Evolutionary conservation across 371 early-diverging fungal genomes (phyloP).

Genomic region (Catenaria anguillulae): DNA sequence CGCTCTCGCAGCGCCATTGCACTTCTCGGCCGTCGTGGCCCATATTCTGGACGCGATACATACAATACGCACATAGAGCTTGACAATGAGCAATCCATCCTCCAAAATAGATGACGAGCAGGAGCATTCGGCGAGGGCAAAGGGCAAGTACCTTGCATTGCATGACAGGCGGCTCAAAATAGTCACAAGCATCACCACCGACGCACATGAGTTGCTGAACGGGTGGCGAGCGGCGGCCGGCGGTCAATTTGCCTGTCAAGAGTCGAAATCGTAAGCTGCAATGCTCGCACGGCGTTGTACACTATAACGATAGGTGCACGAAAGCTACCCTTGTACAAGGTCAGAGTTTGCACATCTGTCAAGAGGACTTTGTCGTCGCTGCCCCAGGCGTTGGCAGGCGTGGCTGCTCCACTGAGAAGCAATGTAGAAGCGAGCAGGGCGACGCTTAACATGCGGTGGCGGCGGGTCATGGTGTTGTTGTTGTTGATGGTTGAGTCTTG

Average conservation of each 20-base stretch:
- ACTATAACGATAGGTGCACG: no score
- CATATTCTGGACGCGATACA: background rate
- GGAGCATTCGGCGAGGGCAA: no score
- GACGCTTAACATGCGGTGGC: no score
- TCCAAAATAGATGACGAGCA: no score
- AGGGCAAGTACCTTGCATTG: slow-evolving; percentile 14
- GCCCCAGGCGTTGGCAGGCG: background rate
- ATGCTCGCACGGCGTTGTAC: no score
- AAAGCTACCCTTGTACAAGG: slow-evolving; percentile 15
- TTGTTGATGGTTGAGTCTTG: no score
- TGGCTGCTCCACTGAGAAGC: no score
- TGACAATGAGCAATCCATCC: background rate
- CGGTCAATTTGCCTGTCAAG: slow-evolving; percentile 17
- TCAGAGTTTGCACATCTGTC: slow-evolving; percentile 15
- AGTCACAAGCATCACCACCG: slow-evolving; percentile 17
- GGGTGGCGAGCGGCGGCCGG: slow-evolving; percentile 16
- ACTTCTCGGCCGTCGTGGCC: background rate
- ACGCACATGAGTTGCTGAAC: slow-evolving; percentile 22
- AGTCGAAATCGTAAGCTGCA: no score
- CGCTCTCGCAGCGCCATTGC: background rate
- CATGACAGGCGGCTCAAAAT: slow-evolving; percentile 13
- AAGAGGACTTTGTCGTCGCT: slow-evolving; percentile 11
- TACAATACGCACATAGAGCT: background rate
- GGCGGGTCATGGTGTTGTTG: no score
- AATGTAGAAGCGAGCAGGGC: no score